phyloP scores from a whole-genome alignment of 495 filamentous ascomycete species.

The Aspergillus avenaceus region DNA sequence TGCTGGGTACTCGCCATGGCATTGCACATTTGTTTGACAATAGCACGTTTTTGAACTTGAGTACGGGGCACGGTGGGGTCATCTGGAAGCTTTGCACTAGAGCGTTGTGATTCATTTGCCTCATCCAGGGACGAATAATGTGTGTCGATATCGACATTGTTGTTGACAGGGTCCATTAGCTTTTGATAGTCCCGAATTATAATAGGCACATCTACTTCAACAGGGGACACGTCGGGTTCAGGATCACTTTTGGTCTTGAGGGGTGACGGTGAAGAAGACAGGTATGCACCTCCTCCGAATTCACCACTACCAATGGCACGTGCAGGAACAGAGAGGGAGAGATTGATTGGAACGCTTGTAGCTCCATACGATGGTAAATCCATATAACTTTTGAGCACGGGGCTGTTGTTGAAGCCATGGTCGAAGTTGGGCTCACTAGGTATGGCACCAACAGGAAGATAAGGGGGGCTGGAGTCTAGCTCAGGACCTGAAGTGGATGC shows the following conservation, averaged over 20 bases:
- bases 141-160: constrained; percentile 1
- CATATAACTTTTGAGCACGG: neutral
- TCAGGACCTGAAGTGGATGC: neutral
- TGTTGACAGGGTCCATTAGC: constrained; percentile 1
- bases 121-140: constrained; percentile 7
- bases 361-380: neutral
- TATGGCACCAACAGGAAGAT: neutral
- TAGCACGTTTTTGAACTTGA: constrained; percentile 11
- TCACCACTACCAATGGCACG: neutral
- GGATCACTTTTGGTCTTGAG: neutral
- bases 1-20: constrained; percentile 12
- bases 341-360: neutral
- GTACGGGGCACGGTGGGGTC: constrained; percentile 18
- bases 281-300: neutral
- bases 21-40: constrained; percentile 20
- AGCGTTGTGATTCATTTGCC: neutral
- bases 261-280: neutral
- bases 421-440: neutral
- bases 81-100: neutral
- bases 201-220: neutral
- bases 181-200: neutral
- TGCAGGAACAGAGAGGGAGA: neutral
- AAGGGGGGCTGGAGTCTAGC: neutral
- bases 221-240: neutral
- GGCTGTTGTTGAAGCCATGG: neutral